phyloP scores from a whole-genome alignment of 139 green algal genomes.

The Haematococcus lacustris region DNA sequence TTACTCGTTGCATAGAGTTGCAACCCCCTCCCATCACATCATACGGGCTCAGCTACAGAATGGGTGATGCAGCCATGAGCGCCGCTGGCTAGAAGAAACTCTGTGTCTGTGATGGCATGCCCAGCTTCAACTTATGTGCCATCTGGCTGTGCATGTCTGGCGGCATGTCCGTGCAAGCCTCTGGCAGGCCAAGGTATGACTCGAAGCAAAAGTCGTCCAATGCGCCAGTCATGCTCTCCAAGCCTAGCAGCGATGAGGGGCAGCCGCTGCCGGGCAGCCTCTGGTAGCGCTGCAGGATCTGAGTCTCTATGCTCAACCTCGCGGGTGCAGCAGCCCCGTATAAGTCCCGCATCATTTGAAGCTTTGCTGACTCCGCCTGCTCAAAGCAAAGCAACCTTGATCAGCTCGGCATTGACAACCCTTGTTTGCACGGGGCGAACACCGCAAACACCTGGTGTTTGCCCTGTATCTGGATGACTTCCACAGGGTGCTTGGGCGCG shows the following conservation, averaged over 20 bases:
- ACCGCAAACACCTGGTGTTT: slow-evolving; percentile 11
- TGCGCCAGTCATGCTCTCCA: slow-evolving; percentile 64
- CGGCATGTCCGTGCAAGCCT: slow-evolving; percentile 25
- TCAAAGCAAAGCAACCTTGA: not conserved
- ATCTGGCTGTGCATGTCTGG: slow-evolving; percentile 67
- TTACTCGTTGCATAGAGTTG: too few relatives aligned
- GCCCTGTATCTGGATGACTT: slow-evolving; percentile 58
- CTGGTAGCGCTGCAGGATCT: slow-evolving; percentile 58
- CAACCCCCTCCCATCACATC: too few relatives aligned
- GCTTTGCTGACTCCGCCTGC: slow-evolving; percentile 13
- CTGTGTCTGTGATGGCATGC: not conserved
- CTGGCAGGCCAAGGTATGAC: slow-evolving; percentile 55
- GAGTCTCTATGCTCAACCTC: slow-evolving; percentile 62
- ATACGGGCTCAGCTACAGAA: too few relatives aligned
- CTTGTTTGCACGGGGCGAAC: too few relatives aligned
- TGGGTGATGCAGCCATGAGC: too few relatives aligned
- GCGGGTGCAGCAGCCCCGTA: slow-evolving; percentile 71
- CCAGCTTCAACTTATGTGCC: slow-evolving; percentile 45
- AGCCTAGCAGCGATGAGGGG: slow-evolving; percentile 59
- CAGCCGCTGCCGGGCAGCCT: slow-evolving; percentile 62
- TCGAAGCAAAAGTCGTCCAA: slow-evolving; percentile 76
- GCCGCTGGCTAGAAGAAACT: slow-evolving; percentile 14
- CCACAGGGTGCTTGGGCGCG: slow-evolving; percentile 51
- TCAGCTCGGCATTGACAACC: not conserved
- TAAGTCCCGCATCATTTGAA: slow-evolving; percentile 59